Evolutionary conservation across 192 early-diverging fungal species (phyloP).

Genomic region (Linnemannia zychae): DNA sequence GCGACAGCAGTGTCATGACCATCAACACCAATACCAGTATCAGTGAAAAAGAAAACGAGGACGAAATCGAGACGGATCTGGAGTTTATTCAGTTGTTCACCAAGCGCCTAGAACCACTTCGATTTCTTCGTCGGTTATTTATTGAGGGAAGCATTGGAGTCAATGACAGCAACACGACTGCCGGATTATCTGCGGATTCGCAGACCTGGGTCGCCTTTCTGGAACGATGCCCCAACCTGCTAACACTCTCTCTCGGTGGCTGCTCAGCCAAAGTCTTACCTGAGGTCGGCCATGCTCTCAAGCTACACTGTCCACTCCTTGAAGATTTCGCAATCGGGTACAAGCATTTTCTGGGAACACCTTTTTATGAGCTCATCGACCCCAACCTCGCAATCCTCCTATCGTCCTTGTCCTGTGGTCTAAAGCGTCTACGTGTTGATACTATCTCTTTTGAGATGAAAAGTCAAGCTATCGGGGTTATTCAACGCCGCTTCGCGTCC

Average conservation of each 20-base stretch:
- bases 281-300: neutral
- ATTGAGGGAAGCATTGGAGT: neutral
- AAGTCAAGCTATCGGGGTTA: neutral
- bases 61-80: neutral
- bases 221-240: slow-evolving; percentile 1
- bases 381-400: neutral
- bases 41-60: neutral
- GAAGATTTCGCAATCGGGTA: neutral
- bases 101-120: neutral
- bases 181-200: neutral
- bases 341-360: neutral
- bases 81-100: neutral
- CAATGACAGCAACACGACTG: neutral
- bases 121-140: neutral
- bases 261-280: neutral
- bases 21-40: neutral
- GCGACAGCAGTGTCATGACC: neutral
- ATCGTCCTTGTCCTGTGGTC: neutral
- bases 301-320: neutral
- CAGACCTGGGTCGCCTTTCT: neutral
- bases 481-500: neutral
- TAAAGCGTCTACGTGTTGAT: neutral
- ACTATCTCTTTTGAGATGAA: neutral
- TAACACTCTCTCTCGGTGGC: neutral
- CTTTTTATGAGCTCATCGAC: neutral